Evolutionary conservation across 1,139 yeast genomes (phyloP).

Genomic region (Diutina ranongensis): DNA sequence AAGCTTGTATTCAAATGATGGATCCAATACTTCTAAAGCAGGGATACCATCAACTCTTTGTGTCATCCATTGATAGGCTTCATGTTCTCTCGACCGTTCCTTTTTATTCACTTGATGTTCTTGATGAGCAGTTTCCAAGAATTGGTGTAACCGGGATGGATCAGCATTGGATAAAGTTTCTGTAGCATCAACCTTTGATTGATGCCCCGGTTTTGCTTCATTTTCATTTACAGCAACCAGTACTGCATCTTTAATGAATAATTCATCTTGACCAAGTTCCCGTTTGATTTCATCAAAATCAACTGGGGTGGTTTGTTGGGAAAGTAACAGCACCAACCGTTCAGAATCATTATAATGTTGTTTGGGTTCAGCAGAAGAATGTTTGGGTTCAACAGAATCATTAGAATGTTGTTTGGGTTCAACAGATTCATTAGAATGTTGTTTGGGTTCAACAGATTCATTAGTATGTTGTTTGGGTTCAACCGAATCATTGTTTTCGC

Average conservation of each 20-base stretch:
- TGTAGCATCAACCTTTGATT: not conserved
- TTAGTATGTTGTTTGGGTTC: not conserved
- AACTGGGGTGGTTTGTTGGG: not conserved
- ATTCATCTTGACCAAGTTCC: conserved; percentile 3
- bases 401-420: too few species aligned
- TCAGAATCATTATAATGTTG: conserved; percentile 1
- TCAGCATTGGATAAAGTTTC: conserved; percentile 9
- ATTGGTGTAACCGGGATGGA: conserved; percentile 20
- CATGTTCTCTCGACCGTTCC: conserved; percentile 32
- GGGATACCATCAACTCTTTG: not conserved
- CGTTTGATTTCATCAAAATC: not conserved
- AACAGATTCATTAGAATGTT: too few species aligned
- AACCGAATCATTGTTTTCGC: not conserved
- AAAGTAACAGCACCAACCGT: not conserved
- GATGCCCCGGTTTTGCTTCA: conserved; percentile 3
- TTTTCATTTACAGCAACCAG: conserved; percentile 6
- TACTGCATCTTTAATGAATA: not conserved
- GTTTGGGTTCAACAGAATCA: too few species aligned
- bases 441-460: too few species aligned
- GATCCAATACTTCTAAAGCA: not conserved
- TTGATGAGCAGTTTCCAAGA: conserved; percentile 32
- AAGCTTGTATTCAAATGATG: not conserved
- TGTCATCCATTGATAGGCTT: conserved; percentile 44
- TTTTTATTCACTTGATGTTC: conserved; percentile 27
- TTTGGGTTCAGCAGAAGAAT: too few species aligned